phyloP scores from a whole-genome alignment of 306 rosid genomes.

The Vigna radiata region DNA sequence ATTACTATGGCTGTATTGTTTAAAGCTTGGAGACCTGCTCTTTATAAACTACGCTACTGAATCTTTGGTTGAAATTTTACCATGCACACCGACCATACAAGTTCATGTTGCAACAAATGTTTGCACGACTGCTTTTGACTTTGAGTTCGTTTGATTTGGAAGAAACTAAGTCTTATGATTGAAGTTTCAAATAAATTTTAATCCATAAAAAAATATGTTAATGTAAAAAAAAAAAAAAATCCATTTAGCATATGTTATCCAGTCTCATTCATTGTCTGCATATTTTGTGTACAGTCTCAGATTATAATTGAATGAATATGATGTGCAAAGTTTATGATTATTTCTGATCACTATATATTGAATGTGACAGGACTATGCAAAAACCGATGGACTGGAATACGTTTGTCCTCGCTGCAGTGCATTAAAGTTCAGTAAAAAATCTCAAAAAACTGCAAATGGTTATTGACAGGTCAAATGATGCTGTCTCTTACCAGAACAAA shows the following conservation, averaged over 20 bases:
- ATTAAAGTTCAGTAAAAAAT: slow-evolving; percentile 81
- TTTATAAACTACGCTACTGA: not conserved
- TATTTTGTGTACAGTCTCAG: too few species aligned
- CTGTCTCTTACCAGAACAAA: slow-evolving; percentile 18
- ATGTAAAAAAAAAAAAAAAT: too few species aligned
- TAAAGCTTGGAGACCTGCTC: not conserved
- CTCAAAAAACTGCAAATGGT: slow-evolving; percentile 81
- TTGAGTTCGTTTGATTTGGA: not conserved
- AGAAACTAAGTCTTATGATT: not conserved
- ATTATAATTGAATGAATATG: slow-evolving; percentile 5
- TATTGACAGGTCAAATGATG: slow-evolving; percentile 36
- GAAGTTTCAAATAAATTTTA: not conserved
- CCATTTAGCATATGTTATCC: too few species aligned
- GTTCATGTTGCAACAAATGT: slow-evolving; percentile 34
- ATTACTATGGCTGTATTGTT: slow-evolving; percentile 6
- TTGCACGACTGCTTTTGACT: slow-evolving; percentile 29
- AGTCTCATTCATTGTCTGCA: too few species aligned
- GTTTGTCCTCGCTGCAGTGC: slow-evolving; percentile 93
- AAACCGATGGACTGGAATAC: slow-evolving; percentile 95
- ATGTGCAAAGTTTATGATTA: not conserved
- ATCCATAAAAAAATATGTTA: not conserved
- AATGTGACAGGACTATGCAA: slow-evolving; percentile 88
- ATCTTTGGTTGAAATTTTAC: not conserved
- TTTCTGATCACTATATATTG: not conserved
- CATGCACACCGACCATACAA: not conserved